Evolutionary conservation across 192 early-diverging fungal species (phyloP).

Genomic region (Hyaloraphidium curvatum): DNA sequence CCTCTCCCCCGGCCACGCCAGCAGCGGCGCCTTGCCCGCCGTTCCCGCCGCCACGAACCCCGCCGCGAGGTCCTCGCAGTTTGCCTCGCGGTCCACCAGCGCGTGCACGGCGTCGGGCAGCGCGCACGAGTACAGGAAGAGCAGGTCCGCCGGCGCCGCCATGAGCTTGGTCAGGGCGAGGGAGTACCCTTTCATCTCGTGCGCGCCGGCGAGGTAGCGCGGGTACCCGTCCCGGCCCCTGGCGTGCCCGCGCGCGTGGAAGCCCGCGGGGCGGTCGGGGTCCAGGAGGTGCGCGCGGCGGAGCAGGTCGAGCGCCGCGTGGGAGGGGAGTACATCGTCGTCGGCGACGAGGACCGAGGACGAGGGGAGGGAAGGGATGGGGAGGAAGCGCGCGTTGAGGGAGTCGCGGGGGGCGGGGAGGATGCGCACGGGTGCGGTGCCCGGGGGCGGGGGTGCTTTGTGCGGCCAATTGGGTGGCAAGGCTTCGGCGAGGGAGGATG

Average conservation of each 20-base stretch:
- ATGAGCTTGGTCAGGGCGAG: slow-evolving; percentile 16
- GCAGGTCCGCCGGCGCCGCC: slow-evolving; percentile 11
- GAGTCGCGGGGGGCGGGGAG: slow-evolving; percentile 4
- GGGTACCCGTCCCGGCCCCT: neutral
- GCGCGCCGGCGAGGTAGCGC: neutral
- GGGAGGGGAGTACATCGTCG: slow-evolving; percentile 12
- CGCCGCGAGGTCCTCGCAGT: slow-evolving; percentile 16
- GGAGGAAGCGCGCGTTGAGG: slow-evolving; percentile 20
- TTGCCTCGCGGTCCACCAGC: slow-evolving; percentile 8
- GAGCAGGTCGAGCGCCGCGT: slow-evolving; percentile 9
- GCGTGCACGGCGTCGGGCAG: slow-evolving; percentile 8
- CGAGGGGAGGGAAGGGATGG: slow-evolving; percentile 5
- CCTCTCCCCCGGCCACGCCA: too few relatives aligned
- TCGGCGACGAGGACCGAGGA: slow-evolving; percentile 13
- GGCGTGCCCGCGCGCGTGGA: neutral
- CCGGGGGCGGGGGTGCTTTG: too few relatives aligned
- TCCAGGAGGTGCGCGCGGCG: neutral
- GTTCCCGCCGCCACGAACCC: slow-evolving; percentile 12
- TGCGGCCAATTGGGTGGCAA: too few relatives aligned
- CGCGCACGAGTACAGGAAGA: slow-evolving; percentile 11
- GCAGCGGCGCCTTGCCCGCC: slow-evolving; percentile 7
- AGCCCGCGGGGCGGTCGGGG: neutral
- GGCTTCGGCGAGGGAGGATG: too few relatives aligned
- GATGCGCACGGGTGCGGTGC: neutral
- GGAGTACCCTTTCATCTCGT: slow-evolving; percentile 3